phyloP scores from a whole-genome alignment of 106 monocot species.

The Dendrobium huoshanense region DNA sequence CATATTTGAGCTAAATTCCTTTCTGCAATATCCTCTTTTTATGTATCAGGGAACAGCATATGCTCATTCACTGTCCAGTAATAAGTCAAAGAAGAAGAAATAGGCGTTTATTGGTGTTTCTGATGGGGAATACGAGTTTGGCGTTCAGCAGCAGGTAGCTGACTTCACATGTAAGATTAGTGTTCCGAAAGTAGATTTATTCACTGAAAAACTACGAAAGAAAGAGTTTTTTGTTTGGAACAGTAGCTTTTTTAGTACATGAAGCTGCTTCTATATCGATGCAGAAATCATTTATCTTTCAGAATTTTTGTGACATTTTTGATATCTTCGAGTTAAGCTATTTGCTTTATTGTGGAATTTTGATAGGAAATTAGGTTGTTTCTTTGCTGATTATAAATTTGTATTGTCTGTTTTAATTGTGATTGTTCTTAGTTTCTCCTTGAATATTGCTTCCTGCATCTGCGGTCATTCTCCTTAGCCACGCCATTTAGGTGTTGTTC shows the following conservation, averaged over 20 bases:
- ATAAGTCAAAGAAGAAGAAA: constrained; percentile 78
- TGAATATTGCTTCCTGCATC: too few species aligned
- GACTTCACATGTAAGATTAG: background rate
- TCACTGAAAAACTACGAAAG: background rate
- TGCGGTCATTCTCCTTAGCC: too few species aligned
- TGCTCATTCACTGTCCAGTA: constrained; percentile 42
- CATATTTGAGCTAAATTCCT: background rate
- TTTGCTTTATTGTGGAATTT: background rate
- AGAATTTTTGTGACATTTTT: background rate
- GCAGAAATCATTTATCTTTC: background rate
- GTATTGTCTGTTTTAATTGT: too few species aligned
- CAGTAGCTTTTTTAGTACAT: background rate
- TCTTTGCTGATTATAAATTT: too few species aligned
- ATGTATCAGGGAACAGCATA: constrained; percentile 56
- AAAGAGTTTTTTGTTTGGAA: background rate
- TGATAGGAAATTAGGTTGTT: background rate
- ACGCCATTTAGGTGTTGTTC: too few species aligned
- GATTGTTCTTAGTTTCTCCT: too few species aligned
- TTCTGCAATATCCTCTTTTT: background rate
- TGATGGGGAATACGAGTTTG: background rate
- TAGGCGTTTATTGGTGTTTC: constrained; percentile 11
- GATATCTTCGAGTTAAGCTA: background rate
- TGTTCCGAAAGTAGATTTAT: background rate
- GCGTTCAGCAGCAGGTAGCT: too few species aligned
- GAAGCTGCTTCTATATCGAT: background rate